phyloP scores from a whole-genome alignment of 192 early-diverging fungal species.

The Chytriomyces confervae region DNA sequence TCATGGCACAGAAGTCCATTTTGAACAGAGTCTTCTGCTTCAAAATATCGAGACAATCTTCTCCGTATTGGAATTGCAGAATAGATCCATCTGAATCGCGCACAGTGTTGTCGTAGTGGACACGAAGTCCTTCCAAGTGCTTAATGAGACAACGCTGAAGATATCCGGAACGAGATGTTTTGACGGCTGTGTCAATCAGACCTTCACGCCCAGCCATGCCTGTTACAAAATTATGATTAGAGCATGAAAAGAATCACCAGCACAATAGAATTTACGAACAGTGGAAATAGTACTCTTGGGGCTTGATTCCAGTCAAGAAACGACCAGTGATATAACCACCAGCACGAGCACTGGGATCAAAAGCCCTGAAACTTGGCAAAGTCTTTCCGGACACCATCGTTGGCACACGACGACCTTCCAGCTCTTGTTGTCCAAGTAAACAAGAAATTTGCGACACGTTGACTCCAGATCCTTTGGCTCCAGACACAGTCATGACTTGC shows the following conservation, averaged over 20 bases:
- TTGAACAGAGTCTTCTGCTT: constrained; percentile 89
- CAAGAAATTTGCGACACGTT: constrained; percentile 98
- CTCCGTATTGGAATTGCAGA: constrained; percentile 98
- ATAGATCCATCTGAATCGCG: constrained; percentile 93
- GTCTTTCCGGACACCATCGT: constrained; percentile 98
- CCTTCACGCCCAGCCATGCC: constrained; percentile 99
- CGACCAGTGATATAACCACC: constrained; percentile 97
- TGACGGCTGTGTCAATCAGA: constrained; percentile 99
- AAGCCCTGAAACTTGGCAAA: constrained; percentile 91
- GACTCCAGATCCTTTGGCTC: constrained; percentile 95
- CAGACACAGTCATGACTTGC: constrained; percentile 98
- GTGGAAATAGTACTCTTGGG: constrained; percentile 77
- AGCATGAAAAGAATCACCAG: constrained; percentile 53
- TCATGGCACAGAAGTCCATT: constrained; percentile 93
- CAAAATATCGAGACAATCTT: constrained; percentile 95
- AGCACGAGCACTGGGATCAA: constrained; percentile 85
- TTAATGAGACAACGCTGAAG: constrained; percentile 99
- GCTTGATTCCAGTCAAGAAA: constrained; percentile 98
- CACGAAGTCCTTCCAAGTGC: constrained; percentile 92
- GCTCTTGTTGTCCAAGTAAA: constrained; percentile 94
- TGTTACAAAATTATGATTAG: constrained; percentile 67
- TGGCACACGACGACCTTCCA: constrained; percentile 97
- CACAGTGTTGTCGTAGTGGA: constrained; percentile 97
- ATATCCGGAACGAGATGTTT: constrained; percentile 98
- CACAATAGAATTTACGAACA: constrained; percentile 28